These are phyloP conservation scores for Talaromyces sp. DNA, from an alignment of 2,329 filamentous ascomycete species.

Conservation along the genomic window DNA sequence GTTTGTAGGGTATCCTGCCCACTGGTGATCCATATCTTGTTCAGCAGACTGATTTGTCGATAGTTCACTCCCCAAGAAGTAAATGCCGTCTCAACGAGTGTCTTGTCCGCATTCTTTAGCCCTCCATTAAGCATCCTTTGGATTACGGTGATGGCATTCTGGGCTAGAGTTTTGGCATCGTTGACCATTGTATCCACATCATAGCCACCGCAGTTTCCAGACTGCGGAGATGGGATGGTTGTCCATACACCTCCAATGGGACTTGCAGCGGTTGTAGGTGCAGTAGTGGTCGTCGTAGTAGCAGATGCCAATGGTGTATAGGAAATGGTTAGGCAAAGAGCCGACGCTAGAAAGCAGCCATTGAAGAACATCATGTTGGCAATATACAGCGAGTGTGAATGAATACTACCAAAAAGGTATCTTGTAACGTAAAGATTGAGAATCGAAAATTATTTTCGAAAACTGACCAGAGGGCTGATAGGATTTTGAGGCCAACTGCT, in stretches of 20 bases:
- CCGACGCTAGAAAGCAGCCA: neutral
- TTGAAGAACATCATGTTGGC: neutral
- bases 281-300: neutral
- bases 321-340: neutral
- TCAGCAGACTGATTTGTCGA: neutral
- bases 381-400: neutral
- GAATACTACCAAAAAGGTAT: neutral
- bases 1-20: neutral
- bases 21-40: conserved; percentile 2
- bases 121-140: neutral
- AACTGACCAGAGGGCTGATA: neutral
- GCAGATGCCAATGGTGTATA: neutral
- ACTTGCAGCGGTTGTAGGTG: neutral
- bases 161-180: neutral
- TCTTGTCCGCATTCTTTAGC: neutral
- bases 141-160: neutral
- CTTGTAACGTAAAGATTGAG: neutral
- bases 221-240: neutral
- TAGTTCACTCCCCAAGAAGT: neutral
- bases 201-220: neutral
- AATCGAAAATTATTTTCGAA: neutral
- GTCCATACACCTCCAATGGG: neutral
- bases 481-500: neutral
- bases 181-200: conserved; percentile 7
- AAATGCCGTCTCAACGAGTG: neutral